Percentiles rank a stretch among this genome's conserved stretches.
Conservation (phyloP, 257 asterid genomes). For the Penstemon newberryi region DNA sequence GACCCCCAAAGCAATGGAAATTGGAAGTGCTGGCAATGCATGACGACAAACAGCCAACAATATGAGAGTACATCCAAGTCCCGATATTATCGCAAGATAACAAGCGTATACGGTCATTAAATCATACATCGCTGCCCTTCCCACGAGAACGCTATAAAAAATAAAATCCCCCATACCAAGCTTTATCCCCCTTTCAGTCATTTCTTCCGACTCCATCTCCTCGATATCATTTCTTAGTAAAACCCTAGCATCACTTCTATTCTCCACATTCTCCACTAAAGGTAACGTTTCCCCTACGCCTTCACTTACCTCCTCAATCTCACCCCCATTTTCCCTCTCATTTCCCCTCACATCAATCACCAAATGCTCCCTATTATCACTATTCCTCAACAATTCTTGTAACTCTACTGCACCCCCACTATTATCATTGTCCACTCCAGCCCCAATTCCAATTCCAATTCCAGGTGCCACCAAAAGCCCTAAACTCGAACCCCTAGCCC, state of each 20-base stretch:
- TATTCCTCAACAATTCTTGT: conserved; percentile 40
- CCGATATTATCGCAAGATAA: conserved; percentile 92
- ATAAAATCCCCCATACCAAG: conserved; percentile 96
- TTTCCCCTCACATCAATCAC: conserved; percentile 35
- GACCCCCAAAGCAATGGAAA: conserved; percentile 79
- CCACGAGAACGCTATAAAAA: conserved; percentile 90
- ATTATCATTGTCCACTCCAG: conserved; percentile 27
- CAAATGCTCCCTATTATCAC: conserved; percentile 30
- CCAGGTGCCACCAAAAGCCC: conserved; percentile 60
- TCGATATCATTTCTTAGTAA: conserved; percentile 31
- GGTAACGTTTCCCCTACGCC: not conserved
- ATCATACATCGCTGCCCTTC: conserved; percentile 99
- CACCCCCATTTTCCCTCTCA: conserved; percentile 3
- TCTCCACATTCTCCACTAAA: conserved; percentile 13
- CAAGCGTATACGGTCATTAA: conserved; percentile 97
- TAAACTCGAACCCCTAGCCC: conserved; percentile 45
- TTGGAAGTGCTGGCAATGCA: conserved; percentile 96
- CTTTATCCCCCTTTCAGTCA: conserved; percentile 60
- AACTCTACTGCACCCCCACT: conserved; percentile 47
- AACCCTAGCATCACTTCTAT: conserved; percentile 26
- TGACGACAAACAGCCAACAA: conserved; percentile 79
- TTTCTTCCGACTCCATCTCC: conserved; percentile 35
- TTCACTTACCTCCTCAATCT: no score
- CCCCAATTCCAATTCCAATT: conserved; percentile 39
- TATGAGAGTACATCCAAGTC: conserved; percentile 88